Evolutionary conservation across 306 rosid species (phyloP).

Genomic region (Pyrus betulifolia): DNA sequence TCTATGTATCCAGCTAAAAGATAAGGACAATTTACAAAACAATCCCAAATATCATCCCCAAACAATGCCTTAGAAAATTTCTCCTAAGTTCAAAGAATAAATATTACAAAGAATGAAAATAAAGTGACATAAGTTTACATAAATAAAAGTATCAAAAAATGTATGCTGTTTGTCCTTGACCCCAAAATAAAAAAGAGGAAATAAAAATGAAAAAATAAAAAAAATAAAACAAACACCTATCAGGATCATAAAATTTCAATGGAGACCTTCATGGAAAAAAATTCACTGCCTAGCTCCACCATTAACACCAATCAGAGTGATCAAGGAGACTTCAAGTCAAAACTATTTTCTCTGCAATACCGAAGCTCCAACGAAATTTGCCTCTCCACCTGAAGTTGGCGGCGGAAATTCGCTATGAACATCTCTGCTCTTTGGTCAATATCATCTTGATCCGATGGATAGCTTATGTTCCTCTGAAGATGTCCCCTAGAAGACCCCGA

Average conservation of each 20-base stretch:
- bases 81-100: neutral
- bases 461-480: conserved; percentile 54
- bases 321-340: conserved; percentile 23
- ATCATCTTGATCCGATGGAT: conserved; percentile 55
- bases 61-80: neutral
- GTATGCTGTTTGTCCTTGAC: neutral
- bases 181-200: neutral
- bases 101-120: too few relatives aligned
- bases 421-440: conserved; percentile 60
- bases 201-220: neutral
- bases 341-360: conserved; percentile 37
- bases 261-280: neutral
- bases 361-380: conserved; percentile 67
- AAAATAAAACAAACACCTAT: neutral
- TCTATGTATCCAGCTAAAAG: too few relatives aligned
- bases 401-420: conserved; percentile 62
- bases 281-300: neutral
- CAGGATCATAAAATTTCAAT: neutral
- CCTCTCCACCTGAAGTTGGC: conserved; percentile 66
- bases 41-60: neutral
- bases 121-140: too few relatives aligned
- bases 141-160: neutral
- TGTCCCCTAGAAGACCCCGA: conserved; percentile 15
- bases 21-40: too few relatives aligned
- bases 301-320: neutral